Evolutionary conservation across 305 asterid genomes (phyloP).

Genomic region (Petunia hybrid): DNA sequence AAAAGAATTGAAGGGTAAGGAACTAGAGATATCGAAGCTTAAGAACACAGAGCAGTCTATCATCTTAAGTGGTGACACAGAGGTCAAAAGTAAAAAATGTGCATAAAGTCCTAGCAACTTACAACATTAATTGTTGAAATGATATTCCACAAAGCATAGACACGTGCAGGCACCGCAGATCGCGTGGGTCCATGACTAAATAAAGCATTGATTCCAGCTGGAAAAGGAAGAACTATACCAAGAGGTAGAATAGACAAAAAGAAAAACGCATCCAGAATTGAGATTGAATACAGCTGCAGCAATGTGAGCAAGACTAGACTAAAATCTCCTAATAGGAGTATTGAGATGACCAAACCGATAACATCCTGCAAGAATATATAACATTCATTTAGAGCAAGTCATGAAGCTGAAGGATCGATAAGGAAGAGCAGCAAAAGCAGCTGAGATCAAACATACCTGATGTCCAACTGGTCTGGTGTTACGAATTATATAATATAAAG

Average conservation of each 20-base stretch:
- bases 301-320: constrained; percentile 83
- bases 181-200: constrained; percentile 88
- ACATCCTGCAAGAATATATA: constrained; percentile 70
- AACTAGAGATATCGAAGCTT: constrained; percentile 10
- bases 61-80: constrained; percentile 13
- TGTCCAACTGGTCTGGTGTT: constrained; percentile 84
- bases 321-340: constrained; percentile 86
- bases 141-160: constrained; percentile 86
- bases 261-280: constrained; percentile 64
- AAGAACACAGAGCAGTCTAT: constrained; percentile 1
- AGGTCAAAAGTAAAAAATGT: constrained; percentile 24
- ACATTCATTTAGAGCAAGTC: constrained; percentile 23
- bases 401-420: constrained; percentile 11
- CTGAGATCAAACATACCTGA: constrained; percentile 58
- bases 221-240: constrained; percentile 85
- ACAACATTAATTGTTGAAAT: constrained; percentile 81
- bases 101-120: constrained; percentile 45
- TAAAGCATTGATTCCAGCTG: constrained; percentile 87
- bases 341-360: constrained; percentile 81
- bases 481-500: constrained; percentile 61
- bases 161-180: constrained; percentile 86
- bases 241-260: constrained; percentile 80
- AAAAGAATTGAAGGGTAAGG: constrained; percentile 6
- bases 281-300: constrained; percentile 85
- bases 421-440: constrained; percentile 16